Percentiles rank a stretch among this genome's conserved stretches.
Evolutionary conservation across 2,329 filamentous ascomycete genomes (phyloP).

Genomic region (Colletotrichum coccodes): DNA sequence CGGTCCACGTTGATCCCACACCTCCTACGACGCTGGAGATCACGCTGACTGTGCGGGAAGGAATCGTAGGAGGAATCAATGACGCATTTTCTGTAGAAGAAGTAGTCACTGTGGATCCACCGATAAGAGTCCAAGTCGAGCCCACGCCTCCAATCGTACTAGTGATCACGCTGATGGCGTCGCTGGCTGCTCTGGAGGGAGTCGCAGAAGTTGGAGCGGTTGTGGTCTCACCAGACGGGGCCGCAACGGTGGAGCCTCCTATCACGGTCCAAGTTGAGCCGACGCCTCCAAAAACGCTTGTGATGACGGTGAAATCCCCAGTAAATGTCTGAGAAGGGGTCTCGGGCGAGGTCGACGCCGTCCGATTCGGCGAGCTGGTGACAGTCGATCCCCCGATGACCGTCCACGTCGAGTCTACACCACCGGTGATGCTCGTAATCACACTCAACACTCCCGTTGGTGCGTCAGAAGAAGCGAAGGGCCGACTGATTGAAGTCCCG

Average conservation of each 20-base stretch:
- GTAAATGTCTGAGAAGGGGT: background rate
- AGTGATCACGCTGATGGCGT: background rate
- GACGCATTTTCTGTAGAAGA: background rate
- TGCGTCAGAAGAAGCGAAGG: background rate
- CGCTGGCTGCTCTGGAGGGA: background rate
- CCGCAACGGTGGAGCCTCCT: background rate
- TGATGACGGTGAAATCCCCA: background rate
- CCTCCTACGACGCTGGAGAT: background rate
- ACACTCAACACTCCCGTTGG: background rate
- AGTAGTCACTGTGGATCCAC: background rate
- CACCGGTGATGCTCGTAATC: background rate
- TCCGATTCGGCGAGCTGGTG: background rate
- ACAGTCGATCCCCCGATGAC: background rate
- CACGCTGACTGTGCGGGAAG: background rate
- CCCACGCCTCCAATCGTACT: background rate
- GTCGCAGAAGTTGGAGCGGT: background rate
- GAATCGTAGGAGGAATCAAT: background rate
- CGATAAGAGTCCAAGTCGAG: background rate
- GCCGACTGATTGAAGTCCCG: background rate
- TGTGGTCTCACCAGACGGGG: background rate
- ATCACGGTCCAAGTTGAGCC: background rate
- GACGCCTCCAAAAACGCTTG: background rate
- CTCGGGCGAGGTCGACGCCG: background rate
- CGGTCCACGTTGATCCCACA: background rate
- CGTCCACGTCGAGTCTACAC: background rate